Base-by-base conservation (phyloP, 192 early-diverging fungal genomes). In the Dimargaris verticillata region DNA sequence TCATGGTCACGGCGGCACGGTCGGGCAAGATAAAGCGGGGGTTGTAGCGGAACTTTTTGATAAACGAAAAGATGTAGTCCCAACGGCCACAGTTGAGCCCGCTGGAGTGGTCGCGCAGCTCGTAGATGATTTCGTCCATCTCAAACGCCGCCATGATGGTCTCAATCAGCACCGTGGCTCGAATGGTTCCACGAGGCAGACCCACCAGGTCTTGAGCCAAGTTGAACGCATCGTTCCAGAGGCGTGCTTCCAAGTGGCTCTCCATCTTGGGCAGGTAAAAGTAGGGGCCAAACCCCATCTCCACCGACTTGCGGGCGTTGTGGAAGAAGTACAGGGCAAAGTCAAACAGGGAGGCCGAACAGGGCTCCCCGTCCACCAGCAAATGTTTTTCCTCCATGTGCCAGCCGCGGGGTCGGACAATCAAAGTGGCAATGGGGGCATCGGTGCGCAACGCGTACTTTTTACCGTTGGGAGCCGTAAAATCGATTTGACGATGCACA, bases 111-210 rank as follows among this genome's bases (percentile, higher is more conserved):
- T 97, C 87, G 72, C 95, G 91, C 51, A 97, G 80, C 82, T 97
- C 95, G 68, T 91, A 97, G 75, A 97, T 97, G 69, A 97, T 94
- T 76, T 98, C 95, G 65, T 98, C 95, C 95, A 98, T 98, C 76
- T 98, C 91, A 71, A 89, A 98, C 41, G 92, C 84, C 7, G 89
- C 95, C 50, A 92, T 74, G 70, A 98, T 93, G 58, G 95, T 98
- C 74, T 98, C 95, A 65, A 98, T 98, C 66, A 98, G 76, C 38
- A 93, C 91, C 20, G 95, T 98, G 45, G 80, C 92, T 69, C 95
- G 91, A 68, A 98, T 94, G 62, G 92, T 95, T 22, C 95, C 95
- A 61, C 92, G 88, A 29, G 91, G 89, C 45, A 98, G 73, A 59
- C 73, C 79, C 57, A 94, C 66, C 72, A 83, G 79, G 73, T 98